phyloP scores from a whole-genome alignment of 352 stramenopile genomes.

The Pythium guiyangense region DNA sequence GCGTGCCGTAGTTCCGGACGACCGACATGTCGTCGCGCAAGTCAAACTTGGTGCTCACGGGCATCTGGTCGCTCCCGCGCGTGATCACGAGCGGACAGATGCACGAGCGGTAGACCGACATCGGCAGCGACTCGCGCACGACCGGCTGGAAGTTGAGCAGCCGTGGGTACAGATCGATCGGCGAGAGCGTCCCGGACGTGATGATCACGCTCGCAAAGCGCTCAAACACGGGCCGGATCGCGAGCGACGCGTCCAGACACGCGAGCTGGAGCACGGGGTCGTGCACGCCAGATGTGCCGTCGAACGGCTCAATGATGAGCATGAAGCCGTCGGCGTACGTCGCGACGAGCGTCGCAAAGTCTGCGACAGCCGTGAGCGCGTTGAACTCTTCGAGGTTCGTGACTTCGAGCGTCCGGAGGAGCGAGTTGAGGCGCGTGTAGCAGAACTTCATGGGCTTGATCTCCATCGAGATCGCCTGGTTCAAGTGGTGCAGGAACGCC shows the following conservation, averaged over 20 bases:
- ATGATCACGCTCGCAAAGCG: slow-evolving; percentile 88
- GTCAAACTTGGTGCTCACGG: slow-evolving; percentile 95
- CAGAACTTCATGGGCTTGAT: slow-evolving; percentile 97
- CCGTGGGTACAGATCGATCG: slow-evolving; percentile 98
- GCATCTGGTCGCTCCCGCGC: slow-evolving; percentile 94
- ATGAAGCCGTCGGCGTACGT: slow-evolving; percentile 98
- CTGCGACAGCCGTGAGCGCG: slow-evolving; percentile 92
- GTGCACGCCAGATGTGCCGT: slow-evolving; percentile 72
- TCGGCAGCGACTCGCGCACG: slow-evolving; percentile 94
- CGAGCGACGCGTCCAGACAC: slow-evolving; percentile 96
- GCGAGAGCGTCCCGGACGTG: slow-evolving; percentile 95
- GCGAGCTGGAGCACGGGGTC: slow-evolving; percentile 91
- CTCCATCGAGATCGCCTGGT: slow-evolving; percentile 93
- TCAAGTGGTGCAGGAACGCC: slow-evolving; percentile 94
- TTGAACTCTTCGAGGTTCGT: slow-evolving; percentile 97
- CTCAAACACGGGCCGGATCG: slow-evolving; percentile 98
- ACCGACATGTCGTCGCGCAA: slow-evolving; percentile 86
- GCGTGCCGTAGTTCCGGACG: slow-evolving; percentile 94
- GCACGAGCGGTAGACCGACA: slow-evolving; percentile 97
- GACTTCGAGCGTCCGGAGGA: slow-evolving; percentile 95
- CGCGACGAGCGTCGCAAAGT: slow-evolving; percentile 96
- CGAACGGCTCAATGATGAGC: slow-evolving; percentile 96
- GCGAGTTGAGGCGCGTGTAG: slow-evolving; percentile 95
- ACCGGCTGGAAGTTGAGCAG: slow-evolving; percentile 97
- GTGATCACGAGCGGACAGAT: slow-evolving; percentile 99